Evolutionary conservation across 2,329 filamentous ascomycete species (phyloP).

Genomic region (Diaporthe citriasiana): DNA sequence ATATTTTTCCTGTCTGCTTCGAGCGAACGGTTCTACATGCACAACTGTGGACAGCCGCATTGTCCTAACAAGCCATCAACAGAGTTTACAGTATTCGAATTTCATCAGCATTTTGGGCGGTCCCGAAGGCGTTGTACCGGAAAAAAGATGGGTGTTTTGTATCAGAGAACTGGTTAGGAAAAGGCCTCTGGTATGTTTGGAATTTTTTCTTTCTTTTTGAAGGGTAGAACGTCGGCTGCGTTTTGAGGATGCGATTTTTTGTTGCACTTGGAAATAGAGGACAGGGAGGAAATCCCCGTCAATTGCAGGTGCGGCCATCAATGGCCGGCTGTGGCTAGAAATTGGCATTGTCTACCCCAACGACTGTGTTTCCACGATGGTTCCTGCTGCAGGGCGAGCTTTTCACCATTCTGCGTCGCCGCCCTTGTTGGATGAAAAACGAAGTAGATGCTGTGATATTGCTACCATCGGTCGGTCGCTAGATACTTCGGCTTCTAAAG

Average conservation of each 20-base stretch:
- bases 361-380: background rate
- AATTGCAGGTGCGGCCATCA: constrained; percentile 1
- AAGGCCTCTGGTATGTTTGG: constrained; percentile 2
- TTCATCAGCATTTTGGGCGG: constrained; percentile 24
- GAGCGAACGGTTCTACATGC: background rate
- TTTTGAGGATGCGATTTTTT: constrained; percentile 9
- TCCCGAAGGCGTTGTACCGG: constrained; percentile 23
- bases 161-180: constrained; percentile 20
- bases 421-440: background rate
- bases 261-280: background rate
- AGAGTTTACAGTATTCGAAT: constrained; percentile 13
- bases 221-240: background rate
- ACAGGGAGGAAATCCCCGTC: background rate
- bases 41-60: background rate
- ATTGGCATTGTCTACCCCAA: background rate
- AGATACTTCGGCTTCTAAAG: background rate
- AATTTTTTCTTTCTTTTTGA: background rate
- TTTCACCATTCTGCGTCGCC: background rate
- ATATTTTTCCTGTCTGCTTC: background rate
- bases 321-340: background rate
- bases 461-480: background rate
- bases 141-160: constrained; percentile 16
- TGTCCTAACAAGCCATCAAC: constrained; percentile 8
- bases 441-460: background rate
- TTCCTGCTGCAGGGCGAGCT: background rate